Percentiles rank a stretch among this genome's conserved stretches.
These are phyloP conservation scores for Teunomyces funiuensis DNA, from an alignment of 805 yeast species.

Conservation along the genomic window DNA sequence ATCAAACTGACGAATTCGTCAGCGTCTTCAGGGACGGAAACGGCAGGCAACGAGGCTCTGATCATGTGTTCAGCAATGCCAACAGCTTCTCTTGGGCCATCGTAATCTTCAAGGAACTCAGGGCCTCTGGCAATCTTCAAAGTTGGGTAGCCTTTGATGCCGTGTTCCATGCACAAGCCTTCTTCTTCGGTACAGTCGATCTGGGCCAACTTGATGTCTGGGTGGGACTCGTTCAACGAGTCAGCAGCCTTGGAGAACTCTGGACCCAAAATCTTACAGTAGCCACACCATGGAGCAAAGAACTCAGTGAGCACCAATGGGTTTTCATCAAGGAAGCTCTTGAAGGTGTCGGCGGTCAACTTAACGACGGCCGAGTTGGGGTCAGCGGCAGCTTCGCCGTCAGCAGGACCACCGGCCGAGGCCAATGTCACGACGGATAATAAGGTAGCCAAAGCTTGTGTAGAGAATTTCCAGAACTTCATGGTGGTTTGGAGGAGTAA, in stretches of 20 bases:
- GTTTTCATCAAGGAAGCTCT: constrained; percentile 63
- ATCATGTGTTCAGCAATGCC: constrained; percentile 78
- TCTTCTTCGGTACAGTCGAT: constrained; percentile 81
- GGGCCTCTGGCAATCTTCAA: constrained; percentile 69
- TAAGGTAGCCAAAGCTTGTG: constrained; percentile 35
- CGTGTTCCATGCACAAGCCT: constrained; percentile 65
- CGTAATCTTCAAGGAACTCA: constrained; percentile 57
- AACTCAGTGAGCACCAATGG: constrained; percentile 83
- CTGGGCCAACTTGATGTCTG: constrained; percentile 74
- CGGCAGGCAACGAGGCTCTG: constrained; percentile 77
- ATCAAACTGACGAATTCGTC: constrained; percentile 52
- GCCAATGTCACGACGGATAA: constrained; percentile 35
- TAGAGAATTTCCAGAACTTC: constrained; percentile 44
- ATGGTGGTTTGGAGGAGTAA: constrained; percentile 15
- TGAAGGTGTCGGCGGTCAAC: constrained; percentile 65
- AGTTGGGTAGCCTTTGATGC: constrained; percentile 82
- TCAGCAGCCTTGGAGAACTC: constrained; percentile 75
- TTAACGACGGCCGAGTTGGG: constrained; percentile 86
- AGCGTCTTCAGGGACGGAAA: constrained; percentile 41
- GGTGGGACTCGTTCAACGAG: constrained; percentile 46
- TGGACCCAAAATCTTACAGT: constrained; percentile 87
- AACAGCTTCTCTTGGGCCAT: constrained; percentile 80
- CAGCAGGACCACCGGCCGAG: constrained; percentile 40
- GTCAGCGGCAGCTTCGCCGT: constrained; percentile 68
- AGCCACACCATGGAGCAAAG: constrained; percentile 98